phyloP scores from a whole-genome alignment of 2,329 filamentous ascomycete species.

The Alternaria arborescens region DNA sequence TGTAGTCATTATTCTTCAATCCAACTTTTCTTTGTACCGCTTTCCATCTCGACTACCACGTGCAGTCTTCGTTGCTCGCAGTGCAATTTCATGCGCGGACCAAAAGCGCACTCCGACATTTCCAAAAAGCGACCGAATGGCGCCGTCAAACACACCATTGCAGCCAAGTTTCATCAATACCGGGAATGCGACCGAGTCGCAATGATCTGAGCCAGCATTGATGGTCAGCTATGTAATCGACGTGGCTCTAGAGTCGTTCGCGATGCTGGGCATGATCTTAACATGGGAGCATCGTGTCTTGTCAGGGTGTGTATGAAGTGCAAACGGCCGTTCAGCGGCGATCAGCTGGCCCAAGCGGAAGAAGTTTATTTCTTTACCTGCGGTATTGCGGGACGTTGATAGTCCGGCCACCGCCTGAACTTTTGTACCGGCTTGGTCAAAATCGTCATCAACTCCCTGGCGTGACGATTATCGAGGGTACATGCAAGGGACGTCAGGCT shows the following conservation, averaged over 20 bases:
- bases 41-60: not conserved
- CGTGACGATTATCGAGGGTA: not conserved
- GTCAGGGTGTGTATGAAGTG: not conserved
- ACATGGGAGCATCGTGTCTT: not conserved
- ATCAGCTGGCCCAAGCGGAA: not conserved
- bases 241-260: not conserved
- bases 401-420: not conserved
- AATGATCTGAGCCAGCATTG: not conserved
- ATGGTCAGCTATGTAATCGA: not conserved
- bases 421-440: not conserved
- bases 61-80: not conserved
- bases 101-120: not conserved
- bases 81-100: not conserved
- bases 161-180: constrained; percentile 12
- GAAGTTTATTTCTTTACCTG: not conserved
- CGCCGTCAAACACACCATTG: constrained; percentile 22
- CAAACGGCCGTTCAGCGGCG: not conserved
- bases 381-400: not conserved
- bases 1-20: not conserved
- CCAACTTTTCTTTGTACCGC: not conserved
- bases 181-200: constrained; percentile 14
- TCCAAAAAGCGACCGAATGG: constrained; percentile 8
- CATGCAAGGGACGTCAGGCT: not conserved
- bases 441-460: not conserved
- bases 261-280: not conserved